These are phyloP conservation scores for Galium porrigens DNA, from an alignment of 305 asterid genomes.

Conservation along the genomic window DNA sequence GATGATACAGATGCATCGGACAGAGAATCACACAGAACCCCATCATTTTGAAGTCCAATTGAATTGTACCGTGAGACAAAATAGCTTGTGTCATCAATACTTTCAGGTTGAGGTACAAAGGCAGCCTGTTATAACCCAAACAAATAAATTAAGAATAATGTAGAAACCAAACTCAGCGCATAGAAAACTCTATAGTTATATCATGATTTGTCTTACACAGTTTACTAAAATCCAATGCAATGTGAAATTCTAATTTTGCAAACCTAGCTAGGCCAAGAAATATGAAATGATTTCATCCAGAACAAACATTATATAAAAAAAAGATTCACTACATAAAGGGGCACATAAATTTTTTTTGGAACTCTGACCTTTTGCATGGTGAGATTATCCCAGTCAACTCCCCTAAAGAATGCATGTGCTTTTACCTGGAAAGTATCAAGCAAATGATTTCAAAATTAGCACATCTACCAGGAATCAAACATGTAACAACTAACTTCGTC, in stretches of 20 bases:
- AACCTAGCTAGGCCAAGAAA: constrained; percentile 6
- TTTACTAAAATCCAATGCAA: background rate
- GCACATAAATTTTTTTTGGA: background rate
- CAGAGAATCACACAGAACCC: constrained; percentile 36
- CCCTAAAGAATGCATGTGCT: constrained; percentile 63
- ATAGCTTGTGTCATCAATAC: constrained; percentile 76
- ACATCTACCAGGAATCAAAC: constrained; percentile 13
- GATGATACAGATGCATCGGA: constrained; percentile 49
- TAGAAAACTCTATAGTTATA: background rate
- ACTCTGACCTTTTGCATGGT: constrained; percentile 55
- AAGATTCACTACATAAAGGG: background rate
- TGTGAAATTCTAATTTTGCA: background rate
- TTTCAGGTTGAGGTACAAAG: constrained; percentile 79
- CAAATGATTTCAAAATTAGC: constrained; percentile 15
- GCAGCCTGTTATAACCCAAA: constrained; percentile 48
- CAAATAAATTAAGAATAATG: constrained; percentile 8
- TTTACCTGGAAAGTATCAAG: constrained; percentile 47
- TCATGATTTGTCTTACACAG: background rate
- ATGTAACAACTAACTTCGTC: constrained; percentile 4
- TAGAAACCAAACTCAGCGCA: constrained; percentile 7
- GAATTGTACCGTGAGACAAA: constrained; percentile 63
- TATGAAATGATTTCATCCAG: too few relatives aligned
- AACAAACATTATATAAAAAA: background rate
- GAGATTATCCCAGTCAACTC: constrained; percentile 93
- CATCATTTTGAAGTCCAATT: constrained; percentile 39